phyloP scores from a whole-genome alignment of 2,329 filamentous ascomycete genomes.

The Alternaria ethzedia region DNA sequence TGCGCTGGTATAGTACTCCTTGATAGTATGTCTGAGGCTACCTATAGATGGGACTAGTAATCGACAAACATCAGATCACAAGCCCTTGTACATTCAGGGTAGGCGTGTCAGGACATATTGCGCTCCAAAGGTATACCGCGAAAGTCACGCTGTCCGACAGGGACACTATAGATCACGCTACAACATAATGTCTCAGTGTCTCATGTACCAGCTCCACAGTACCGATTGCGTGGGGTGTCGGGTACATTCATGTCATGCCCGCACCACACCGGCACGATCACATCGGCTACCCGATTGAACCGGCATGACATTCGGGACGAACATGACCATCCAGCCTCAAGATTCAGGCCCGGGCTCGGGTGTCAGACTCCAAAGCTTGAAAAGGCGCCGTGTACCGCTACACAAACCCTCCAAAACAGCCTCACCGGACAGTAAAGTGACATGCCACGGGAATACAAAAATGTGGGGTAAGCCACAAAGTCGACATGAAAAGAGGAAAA shows the following conservation, averaged over 20 bases:
- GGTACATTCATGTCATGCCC: neutral
- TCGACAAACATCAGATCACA: neutral
- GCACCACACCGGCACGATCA: neutral
- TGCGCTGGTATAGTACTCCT: neutral
- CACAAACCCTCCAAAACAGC: conserved; percentile 10
- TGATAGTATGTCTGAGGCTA: neutral
- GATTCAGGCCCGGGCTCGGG: neutral
- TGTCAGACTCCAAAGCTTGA: neutral
- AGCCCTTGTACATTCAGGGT: neutral
- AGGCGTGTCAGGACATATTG: neutral
- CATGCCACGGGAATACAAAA: conserved; percentile 19
- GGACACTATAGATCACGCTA: neutral
- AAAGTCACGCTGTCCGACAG: neutral
- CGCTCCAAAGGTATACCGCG: neutral
- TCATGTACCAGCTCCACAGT: neutral
- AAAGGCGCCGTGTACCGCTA: neutral
- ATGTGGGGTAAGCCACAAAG: conserved; percentile 34
- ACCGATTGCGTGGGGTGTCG: neutral
- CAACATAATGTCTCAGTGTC: neutral
- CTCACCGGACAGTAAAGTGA: conserved; percentile 24
- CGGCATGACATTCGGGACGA: neutral
- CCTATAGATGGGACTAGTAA: neutral
- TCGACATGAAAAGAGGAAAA: neutral
- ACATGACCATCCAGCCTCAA: neutral
- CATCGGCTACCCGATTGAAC: neutral